Percentiles rank a stretch among this genome's conserved stretches.
These are phyloP conservation scores for Cyathus striatus DNA, from an alignment of 768 basidiomycete species.

Conservation along the genomic window DNA sequence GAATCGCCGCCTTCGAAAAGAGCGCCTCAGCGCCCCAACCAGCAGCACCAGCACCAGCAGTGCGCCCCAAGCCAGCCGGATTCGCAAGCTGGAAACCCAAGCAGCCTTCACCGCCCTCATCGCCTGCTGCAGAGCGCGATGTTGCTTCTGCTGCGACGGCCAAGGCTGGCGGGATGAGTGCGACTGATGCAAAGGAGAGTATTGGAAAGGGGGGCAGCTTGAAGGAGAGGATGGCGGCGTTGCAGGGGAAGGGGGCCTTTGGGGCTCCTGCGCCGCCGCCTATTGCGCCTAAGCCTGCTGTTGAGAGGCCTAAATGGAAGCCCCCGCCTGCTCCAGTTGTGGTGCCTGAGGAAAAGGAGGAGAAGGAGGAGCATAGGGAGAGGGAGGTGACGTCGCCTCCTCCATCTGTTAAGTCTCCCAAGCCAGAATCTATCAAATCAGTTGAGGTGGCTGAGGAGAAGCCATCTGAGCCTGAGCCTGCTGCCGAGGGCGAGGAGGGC, in stretches of 20 bases:
- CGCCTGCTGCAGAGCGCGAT: conserved; percentile 15
- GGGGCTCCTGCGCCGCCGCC: conserved; percentile 55
- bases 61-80: conserved; percentile 63
- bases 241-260: conserved; percentile 81
- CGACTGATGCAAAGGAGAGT: conserved; percentile 83
- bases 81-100: conserved; percentile 69
- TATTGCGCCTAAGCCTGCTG: conserved; percentile 48
- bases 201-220: conserved; percentile 77
- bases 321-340: conserved; percentile 57
- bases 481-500: conserved; percentile 21
- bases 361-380: conserved; percentile 5
- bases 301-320: conserved; percentile 84
- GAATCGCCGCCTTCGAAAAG: conserved; percentile 87
- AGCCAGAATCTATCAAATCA: background rate
- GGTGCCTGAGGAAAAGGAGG: conserved; percentile 22
- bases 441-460: conserved; percentile 4
- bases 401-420: conserved; percentile 11
- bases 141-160: conserved; percentile 13
- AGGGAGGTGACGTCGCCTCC: conserved; percentile 27
- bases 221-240: conserved; percentile 92
- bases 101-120: conserved; percentile 44
- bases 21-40: conserved; percentile 31
- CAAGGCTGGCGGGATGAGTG: conserved; percentile 58
- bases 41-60: conserved; percentile 38
- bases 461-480: conserved; percentile 7